Evolutionary conservation across 192 early-diverging fungal genomes (phyloP).

Genomic region (Coemansia sp.): DNA sequence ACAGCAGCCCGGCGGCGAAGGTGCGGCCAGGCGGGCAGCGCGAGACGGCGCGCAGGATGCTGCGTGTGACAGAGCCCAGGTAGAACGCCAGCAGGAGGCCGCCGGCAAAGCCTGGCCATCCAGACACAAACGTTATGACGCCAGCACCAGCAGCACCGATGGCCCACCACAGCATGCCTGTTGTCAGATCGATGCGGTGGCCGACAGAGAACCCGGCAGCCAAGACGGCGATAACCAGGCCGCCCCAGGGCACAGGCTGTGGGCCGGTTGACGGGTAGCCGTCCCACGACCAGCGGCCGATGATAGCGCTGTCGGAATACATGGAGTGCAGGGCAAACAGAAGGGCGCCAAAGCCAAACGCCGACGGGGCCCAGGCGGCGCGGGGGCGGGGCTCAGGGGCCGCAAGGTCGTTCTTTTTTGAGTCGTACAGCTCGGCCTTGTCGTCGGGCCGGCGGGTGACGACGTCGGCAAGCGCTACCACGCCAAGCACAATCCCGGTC

Average conservation of each 20-base stretch:
- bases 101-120: constrained; percentile 65
- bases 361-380: constrained; percentile 56
- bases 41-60: constrained; percentile 60
- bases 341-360: constrained; percentile 65
- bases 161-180: constrained; percentile 61
- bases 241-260: constrained; percentile 72
- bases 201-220: constrained; percentile 57
- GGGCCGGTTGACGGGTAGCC: constrained; percentile 79
- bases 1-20: constrained; percentile 61
- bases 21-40: constrained; percentile 68
- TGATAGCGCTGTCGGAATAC: constrained; percentile 73
- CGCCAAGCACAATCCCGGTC: constrained; percentile 63
- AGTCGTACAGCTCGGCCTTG: constrained; percentile 22
- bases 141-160: constrained; percentile 60
- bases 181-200: constrained; percentile 41
- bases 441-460: constrained; percentile 49
- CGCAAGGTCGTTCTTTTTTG: constrained; percentile 40
- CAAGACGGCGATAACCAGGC: constrained; percentile 63
- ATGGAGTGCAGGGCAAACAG: constrained; percentile 77
- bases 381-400: constrained; percentile 7
- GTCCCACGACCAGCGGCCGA: constrained; percentile 73
- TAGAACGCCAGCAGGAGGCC: constrained; percentile 68
- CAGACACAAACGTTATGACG: constrained; percentile 60
- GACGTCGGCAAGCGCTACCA: constrained; percentile 63
- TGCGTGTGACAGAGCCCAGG: constrained; percentile 62